phyloP scores from a whole-genome alignment of 2,329 filamentous ascomycete genomes.

The Elsinoe fawcettii region DNA sequence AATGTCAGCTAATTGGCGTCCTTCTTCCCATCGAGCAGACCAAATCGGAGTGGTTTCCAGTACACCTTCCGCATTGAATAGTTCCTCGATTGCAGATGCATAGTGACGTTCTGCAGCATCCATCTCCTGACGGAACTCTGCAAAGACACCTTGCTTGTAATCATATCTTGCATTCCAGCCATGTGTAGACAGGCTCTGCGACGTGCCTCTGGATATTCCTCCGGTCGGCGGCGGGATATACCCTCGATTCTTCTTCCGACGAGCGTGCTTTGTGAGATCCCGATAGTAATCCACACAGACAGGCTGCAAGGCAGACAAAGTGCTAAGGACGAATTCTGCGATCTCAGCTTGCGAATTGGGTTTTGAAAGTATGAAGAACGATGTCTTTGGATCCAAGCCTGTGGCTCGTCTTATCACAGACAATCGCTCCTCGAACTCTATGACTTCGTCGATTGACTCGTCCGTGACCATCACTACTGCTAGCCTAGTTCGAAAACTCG shows the following conservation, averaged over 20 bases:
- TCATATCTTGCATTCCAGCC: conserved; percentile 95
- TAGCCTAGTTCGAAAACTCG: conserved; percentile 70
- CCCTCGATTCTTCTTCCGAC: conserved; percentile 78
- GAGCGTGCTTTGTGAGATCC: conserved; percentile 83
- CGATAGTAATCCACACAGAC: conserved; percentile 82
- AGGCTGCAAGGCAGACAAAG: conserved; percentile 65
- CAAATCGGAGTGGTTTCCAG: conserved; percentile 84
- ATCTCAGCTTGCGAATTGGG: conserved; percentile 64
- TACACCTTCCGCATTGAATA: conserved; percentile 70
- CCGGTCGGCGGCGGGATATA: conserved; percentile 71
- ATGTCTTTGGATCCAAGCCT: conserved; percentile 70
- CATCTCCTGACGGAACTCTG: conserved; percentile 89
- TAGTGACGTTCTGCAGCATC: conserved; percentile 80
- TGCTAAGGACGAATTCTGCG: conserved; percentile 62
- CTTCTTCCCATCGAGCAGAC: conserved; percentile 86
- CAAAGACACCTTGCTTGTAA: conserved; percentile 83
- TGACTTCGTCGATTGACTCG: conserved; percentile 47
- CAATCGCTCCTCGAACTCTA: conserved; percentile 64
- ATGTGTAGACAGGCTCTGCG: conserved; percentile 72
- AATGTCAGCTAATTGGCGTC: conserved; percentile 75
- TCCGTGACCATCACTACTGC: conserved; percentile 72
- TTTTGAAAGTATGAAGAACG: conserved; percentile 72
- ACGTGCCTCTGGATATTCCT: conserved; percentile 74
- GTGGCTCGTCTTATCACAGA: conserved; percentile 71
- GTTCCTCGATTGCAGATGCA: conserved; percentile 74